Conservation (phyloP, 2,329 filamentous ascomycete genomes). For the Pseudocercospora vitis region DNA sequence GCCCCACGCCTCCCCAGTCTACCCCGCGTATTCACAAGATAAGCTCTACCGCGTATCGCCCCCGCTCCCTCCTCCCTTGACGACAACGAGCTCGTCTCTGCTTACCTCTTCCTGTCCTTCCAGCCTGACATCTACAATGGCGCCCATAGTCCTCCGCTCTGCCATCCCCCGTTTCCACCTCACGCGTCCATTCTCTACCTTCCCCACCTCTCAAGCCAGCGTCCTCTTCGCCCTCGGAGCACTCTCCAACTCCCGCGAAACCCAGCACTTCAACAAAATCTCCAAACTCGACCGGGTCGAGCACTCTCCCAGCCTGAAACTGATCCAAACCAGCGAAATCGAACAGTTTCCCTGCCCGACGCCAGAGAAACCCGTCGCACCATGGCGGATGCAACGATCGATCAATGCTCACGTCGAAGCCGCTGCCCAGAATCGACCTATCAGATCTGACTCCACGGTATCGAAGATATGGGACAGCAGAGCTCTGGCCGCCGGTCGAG, state of each 20-base stretch:
- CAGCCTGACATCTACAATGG: too few relatives aligned
- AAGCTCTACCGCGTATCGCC: too few relatives aligned
- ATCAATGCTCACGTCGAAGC: not conserved
- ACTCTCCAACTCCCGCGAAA: slow-evolving; percentile 36
- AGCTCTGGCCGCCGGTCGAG: slow-evolving; percentile 26
- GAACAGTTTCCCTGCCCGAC: slow-evolving; percentile 23
- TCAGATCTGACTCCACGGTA: not conserved
- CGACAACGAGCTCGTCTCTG: too few relatives aligned
- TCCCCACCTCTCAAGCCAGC: slow-evolving; percentile 22
- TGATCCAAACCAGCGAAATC: slow-evolving; percentile 36
- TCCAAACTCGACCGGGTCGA: slow-evolving; percentile 32
- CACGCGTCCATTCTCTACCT: slow-evolving; percentile 26
- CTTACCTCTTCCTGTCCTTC: too few relatives aligned
- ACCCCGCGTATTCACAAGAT: too few relatives aligned
- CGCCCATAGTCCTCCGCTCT: not conserved
- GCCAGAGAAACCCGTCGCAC: not conserved
- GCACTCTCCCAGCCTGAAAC: slow-evolving; percentile 34
- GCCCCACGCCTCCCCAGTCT: too few relatives aligned
- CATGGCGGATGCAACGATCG: not conserved
- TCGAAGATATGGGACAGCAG: slow-evolving; percentile 23
- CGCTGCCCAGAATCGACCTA: not conserved
- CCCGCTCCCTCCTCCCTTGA: too few relatives aligned
- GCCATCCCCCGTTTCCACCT: not conserved
- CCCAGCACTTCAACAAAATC: slow-evolving; percentile 37
- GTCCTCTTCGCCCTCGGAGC: slow-evolving; percentile 33